phyloP scores from a whole-genome alignment of 768 basidiomycete genomes.

The Russula abietina region DNA sequence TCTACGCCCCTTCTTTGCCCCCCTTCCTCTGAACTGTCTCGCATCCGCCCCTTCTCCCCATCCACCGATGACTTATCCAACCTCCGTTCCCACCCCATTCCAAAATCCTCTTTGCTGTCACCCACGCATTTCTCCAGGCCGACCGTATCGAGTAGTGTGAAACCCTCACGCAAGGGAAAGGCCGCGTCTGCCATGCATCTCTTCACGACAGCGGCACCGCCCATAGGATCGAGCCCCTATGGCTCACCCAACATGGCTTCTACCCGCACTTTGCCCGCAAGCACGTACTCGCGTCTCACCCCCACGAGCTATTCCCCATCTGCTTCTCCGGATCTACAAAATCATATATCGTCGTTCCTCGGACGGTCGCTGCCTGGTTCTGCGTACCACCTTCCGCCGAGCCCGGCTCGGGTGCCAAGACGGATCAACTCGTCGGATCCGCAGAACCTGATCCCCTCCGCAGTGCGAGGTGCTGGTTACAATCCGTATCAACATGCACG shows the following conservation, averaged over 20 bases:
- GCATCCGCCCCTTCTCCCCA: background rate
- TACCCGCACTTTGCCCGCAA: background rate
- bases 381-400: background rate
- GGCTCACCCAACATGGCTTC: background rate
- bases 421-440: slow-evolving; percentile 11
- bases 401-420: background rate
- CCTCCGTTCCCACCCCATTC: background rate
- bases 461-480: slow-evolving; percentile 22
- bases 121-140: background rate
- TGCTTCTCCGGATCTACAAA: background rate
- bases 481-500: slow-evolving; percentile 20
- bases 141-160: background rate
- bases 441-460: slow-evolving; percentile 18
- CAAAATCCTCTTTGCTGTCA: background rate
- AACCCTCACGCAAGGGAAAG: background rate
- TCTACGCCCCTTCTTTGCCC: slow-evolving; percentile 7
- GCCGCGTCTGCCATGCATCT: background rate
- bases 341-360: slow-evolving; percentile 9
- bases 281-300: background rate
- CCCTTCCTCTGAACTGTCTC: background rate
- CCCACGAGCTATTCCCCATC: background rate
- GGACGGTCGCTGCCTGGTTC: slow-evolving; percentile 1
- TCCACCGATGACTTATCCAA: background rate
- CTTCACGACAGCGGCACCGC: slow-evolving; percentile 11
- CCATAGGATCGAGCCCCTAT: background rate